A percentile compares a stretch with the other conserved stretches of the same genome.
These are phyloP conservation scores for Neurospora sp. DNA, from an alignment of 2,329 filamentous ascomycete genomes.

Conservation along the genomic window DNA sequence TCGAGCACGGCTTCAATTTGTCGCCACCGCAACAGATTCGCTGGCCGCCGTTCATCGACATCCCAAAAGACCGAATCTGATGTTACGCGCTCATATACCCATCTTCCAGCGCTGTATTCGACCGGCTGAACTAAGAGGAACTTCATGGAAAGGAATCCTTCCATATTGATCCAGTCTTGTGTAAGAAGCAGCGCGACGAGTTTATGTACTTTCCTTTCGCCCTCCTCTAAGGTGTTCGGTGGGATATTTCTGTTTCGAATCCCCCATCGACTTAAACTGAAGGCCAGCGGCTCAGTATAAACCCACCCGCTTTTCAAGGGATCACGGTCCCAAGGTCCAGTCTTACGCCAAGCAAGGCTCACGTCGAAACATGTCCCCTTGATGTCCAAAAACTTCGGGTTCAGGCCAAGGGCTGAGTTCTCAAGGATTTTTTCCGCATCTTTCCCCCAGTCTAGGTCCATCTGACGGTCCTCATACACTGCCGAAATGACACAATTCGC, in stretches of 20 bases:
- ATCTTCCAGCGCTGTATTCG: background rate
- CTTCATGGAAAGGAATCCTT: rapidly evolving
- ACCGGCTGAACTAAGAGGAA: background rate
- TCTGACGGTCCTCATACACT: background rate
- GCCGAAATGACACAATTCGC: background rate
- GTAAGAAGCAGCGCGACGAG: background rate
- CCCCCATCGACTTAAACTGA: rapidly evolving
- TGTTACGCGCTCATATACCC: background rate
- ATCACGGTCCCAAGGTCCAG: background rate
- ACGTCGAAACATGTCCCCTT: background rate
- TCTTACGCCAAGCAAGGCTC: background rate
- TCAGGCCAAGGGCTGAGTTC: background rate
- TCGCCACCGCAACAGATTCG: too few species aligned
- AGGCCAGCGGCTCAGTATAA: background rate
- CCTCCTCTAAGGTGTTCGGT: background rate
- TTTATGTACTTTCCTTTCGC: background rate
- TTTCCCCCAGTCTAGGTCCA: background rate
- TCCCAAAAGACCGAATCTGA: too few species aligned
- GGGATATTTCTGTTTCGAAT: background rate
- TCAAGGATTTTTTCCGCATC: background rate
- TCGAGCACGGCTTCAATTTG: background rate
- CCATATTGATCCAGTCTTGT: background rate
- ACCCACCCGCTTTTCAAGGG: background rate
- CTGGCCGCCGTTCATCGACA: too few species aligned
- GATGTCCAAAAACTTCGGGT: background rate